phyloP scores from a whole-genome alignment of 75 land plant species.

The Isoetes taiwanensis region DNA sequence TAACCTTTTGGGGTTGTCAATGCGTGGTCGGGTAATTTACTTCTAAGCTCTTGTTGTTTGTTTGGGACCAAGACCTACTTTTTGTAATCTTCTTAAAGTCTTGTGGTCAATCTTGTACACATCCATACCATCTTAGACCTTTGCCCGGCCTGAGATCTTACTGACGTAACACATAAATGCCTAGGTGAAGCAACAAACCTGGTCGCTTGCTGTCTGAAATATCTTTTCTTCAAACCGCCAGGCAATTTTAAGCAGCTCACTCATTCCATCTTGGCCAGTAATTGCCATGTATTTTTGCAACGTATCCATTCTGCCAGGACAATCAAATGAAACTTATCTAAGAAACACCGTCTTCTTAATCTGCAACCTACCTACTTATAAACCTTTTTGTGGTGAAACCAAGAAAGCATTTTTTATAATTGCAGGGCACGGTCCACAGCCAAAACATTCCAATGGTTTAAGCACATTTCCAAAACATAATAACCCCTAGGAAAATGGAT shows the following conservation, averaged over 20 bases:
- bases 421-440: neutral
- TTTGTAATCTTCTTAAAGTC: too few relatives aligned
- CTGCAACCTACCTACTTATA: neutral
- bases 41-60: too few relatives aligned
- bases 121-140: too few relatives aligned
- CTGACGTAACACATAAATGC: too few relatives aligned
- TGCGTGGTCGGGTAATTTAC: too few relatives aligned
- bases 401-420: neutral
- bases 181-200: slow-evolving; percentile 26
- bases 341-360: slow-evolving; percentile 1
- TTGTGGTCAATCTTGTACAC: too few relatives aligned
- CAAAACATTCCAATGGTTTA: too few relatives aligned
- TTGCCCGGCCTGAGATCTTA: too few relatives aligned
- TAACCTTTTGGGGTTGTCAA: too few relatives aligned
- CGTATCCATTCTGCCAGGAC: slow-evolving; percentile 48
- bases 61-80: too few relatives aligned
- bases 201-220: slow-evolving; percentile 41
- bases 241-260: slow-evolving; percentile 59
- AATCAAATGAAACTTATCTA: neutral
- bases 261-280: slow-evolving; percentile 48
- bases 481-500: too few relatives aligned
- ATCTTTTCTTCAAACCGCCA: slow-evolving; percentile 68
- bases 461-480: too few relatives aligned
- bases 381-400: neutral
- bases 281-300: slow-evolving; percentile 52